Evolutionary conservation across 2,329 filamentous ascomycete genomes (phyloP), one percentile per base, ranked within the genome.

Genomic region (Nemania sp.): DNA sequence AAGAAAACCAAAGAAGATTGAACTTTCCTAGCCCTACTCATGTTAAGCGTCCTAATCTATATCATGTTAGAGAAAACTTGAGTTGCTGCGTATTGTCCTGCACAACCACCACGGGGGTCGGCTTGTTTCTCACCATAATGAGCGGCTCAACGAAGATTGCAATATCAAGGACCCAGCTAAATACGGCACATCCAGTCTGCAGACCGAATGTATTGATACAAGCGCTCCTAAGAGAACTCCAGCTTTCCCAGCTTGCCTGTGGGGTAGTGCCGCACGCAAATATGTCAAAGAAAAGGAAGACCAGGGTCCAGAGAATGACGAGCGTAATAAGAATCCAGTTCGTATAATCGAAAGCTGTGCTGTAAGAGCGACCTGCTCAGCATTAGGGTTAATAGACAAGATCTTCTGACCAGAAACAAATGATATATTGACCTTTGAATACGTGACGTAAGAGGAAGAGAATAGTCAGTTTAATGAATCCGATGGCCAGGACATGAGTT

Each of bases 1-100:
- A 45, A 14, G n/a, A 45, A 45, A n/a, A 45, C 42, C 3, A 45
- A 14, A 5, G 42, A 45, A n/a, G 42, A 6, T 24, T 45, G 42
- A 11, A 45, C 15, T 15, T 44, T 45, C 30, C 28, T 45, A 19
- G 19, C n/a, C 14, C 11, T 17, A n/a, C 17, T 45, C 42, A 45
- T 45, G 6, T 45, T 45, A 3, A 45, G 23, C n/a, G 28, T 45
- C 6, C 42, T 15, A n/a, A 45, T 34, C 42, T 45, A 5, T 5
- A 23, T 14, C 11, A n/a, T 39, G 26, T 28, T n/a, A n/a, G n/a
- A n/a, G n/a, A n/a, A n/a, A n/a, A n/a, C n/a, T n/a, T n/a, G n/a
- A n/a, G n/a, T n/a, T n/a, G n/a, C n/a, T n/a, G n/a, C n/a, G n/a
- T n/a, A n/a, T n/a, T n/a, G n/a, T n/a, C n/a, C n/a, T n/a, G 30